A percentile compares a stretch with the other conserved stretches of the same genome.
Conservation (phyloP, 2,329 filamentous ascomycete species). For the Thyridium curvatum region DNA sequence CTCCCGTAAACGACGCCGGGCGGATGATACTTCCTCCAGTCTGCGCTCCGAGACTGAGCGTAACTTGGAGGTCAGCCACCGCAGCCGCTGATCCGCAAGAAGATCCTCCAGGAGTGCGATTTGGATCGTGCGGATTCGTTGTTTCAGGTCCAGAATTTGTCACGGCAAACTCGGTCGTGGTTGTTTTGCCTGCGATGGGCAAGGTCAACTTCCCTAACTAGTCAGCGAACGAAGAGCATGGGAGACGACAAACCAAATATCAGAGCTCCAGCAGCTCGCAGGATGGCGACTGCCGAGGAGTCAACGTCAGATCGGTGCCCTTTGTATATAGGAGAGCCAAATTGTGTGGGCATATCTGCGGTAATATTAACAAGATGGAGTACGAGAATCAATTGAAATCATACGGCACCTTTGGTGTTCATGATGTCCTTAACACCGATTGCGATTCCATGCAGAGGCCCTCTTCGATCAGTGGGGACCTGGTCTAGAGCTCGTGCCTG, state of each 20-base stretch:
- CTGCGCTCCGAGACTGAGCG: slow-evolving; percentile 57
- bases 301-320: slow-evolving; percentile 39
- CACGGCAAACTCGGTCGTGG: slow-evolving; percentile 59
- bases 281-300: slow-evolving; percentile 41
- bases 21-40: slow-evolving; percentile 60
- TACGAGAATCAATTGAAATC: no score
- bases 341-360: slow-evolving; percentile 49
- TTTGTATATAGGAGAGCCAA: slow-evolving; percentile 49
- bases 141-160: slow-evolving; percentile 46
- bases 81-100: slow-evolving; percentile 62
- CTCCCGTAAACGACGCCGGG: slow-evolving; percentile 58
- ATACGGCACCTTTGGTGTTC: slow-evolving; percentile 39
- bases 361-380: no score
- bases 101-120: slow-evolving; percentile 58
- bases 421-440: slow-evolving; percentile 57
- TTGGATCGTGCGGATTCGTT: slow-evolving; percentile 46
- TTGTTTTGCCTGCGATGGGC: slow-evolving; percentile 48
- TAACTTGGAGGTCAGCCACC: slow-evolving; percentile 58
- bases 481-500: slow-evolving; percentile 44
- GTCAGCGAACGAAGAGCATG: background rate
- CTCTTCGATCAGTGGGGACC: slow-evolving; percentile 38
- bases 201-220: no score
- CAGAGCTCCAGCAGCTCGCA: slow-evolving; percentile 49
- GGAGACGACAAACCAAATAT: slow-evolving; percentile 33
- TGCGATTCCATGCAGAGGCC: slow-evolving; percentile 50